These are phyloP conservation scores for Bruguiera sexangula DNA, from an alignment of 345 rosid species.

Conservation along the genomic window DNA sequence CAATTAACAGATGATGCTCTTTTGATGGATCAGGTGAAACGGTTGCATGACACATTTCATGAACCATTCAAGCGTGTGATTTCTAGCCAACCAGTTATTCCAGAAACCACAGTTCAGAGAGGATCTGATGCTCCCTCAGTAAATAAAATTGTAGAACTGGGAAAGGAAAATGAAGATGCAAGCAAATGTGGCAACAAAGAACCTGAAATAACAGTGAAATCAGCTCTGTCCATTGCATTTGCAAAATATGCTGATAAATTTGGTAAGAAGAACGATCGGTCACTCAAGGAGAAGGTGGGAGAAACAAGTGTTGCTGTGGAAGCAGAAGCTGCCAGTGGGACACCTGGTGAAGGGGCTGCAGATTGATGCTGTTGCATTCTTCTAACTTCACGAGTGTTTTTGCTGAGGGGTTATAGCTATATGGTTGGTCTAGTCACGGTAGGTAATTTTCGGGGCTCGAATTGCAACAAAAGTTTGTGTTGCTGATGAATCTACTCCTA, in stretches of 20 bases:
- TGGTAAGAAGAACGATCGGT: conserved; percentile 28
- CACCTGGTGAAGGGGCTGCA: conserved; percentile 11
- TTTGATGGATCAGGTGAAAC: conserved; percentile 59
- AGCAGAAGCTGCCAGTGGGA: conserved; percentile 18
- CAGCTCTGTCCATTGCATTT: conserved; percentile 76
- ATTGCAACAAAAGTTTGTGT: too few relatives aligned
- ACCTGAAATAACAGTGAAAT: conserved; percentile 58
- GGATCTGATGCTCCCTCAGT: conserved; percentile 36
- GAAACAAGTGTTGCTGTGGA: conserved; percentile 24
- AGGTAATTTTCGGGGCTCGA: too few relatives aligned
- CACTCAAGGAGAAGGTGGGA: conserved; percentile 18
- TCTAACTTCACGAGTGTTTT: background rate
- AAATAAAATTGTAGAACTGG: conserved; percentile 39
- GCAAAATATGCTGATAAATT: conserved; percentile 46
- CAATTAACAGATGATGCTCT: background rate
- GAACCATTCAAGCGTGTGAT: conserved; percentile 83
- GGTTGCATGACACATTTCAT: conserved; percentile 87
- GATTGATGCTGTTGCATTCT: conserved; percentile 14
- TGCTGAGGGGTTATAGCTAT: too few relatives aligned
- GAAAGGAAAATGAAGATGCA: conserved; percentile 35
- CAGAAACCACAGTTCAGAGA: conserved; percentile 38
- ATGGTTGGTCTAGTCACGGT: too few relatives aligned
- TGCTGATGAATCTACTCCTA: too few relatives aligned
- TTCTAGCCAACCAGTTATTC: conserved; percentile 41
- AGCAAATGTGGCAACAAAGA: conserved; percentile 56